phyloP scores from a whole-genome alignment of 2,329 filamentous ascomycete genomes.

The Cryphonectria carpinicola region DNA sequence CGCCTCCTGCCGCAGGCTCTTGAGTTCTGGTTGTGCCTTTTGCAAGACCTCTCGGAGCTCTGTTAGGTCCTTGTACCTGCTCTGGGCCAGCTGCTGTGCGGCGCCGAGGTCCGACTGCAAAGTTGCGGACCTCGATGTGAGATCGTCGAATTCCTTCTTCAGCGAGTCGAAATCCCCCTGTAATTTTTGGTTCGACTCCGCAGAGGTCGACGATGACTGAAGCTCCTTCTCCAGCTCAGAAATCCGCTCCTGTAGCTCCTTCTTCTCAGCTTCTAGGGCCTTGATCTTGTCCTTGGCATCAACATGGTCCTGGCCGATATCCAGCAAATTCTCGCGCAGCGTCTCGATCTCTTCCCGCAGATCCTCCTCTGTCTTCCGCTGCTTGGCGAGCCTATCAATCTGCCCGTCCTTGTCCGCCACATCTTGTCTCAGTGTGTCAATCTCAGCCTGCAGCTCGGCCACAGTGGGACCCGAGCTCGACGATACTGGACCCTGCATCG shows the following conservation, averaged over 20 bases:
- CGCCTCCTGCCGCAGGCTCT: conserved; percentile 76
- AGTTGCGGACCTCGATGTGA: conserved; percentile 70
- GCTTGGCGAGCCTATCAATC: conserved; percentile 72
- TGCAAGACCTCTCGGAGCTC: conserved; percentile 79
- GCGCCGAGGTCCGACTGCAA: conserved; percentile 84
- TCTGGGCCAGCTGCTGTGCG: conserved; percentile 83
- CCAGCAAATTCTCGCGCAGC: conserved; percentile 76
- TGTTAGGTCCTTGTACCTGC: conserved; percentile 83
- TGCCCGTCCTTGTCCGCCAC: conserved; percentile 69
- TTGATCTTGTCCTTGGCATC: conserved; percentile 79
- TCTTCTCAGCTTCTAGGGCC: conserved; percentile 70
- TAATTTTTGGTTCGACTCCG: conserved; percentile 57
- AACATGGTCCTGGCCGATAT: conserved; percentile 82
- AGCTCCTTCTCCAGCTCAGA: conserved; percentile 73
- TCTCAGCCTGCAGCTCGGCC: conserved; percentile 51
- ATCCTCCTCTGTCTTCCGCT: conserved; percentile 76
- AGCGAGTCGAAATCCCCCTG: conserved; percentile 62
- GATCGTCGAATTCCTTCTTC: conserved; percentile 63
- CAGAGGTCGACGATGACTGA: conserved; percentile 39
- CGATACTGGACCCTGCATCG: conserved; percentile 41
- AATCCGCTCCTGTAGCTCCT: conserved; percentile 66
- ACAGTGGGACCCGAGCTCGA: conserved; percentile 37
- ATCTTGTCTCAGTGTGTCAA: conserved; percentile 55
- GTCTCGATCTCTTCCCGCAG: conserved; percentile 85
- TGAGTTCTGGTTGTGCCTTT: conserved; percentile 85